Evolutionary conservation across 1,139 yeast genomes (phyloP).

Genomic region (Geotrichum candidum): DNA sequence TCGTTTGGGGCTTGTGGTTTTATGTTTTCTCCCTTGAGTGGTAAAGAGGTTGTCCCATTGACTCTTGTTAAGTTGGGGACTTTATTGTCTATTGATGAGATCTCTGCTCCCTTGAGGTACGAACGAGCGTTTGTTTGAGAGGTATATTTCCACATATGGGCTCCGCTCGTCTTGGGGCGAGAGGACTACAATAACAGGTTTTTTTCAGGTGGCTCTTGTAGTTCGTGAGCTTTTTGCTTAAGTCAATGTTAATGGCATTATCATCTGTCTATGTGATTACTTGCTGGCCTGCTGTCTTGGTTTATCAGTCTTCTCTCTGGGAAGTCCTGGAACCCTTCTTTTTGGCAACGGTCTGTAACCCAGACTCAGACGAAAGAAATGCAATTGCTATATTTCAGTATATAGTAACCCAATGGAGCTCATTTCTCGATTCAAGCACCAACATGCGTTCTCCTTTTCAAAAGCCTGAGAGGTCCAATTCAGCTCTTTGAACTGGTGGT

Average conservation of each 20-base stretch:
- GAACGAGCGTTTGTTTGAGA: background rate
- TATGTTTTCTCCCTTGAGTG: background rate
- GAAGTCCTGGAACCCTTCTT: slow-evolving; percentile 1
- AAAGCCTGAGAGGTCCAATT: slow-evolving; percentile 8
- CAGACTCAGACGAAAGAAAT: slow-evolving; percentile 16
- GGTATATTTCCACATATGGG: background rate
- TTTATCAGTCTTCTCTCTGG: background rate
- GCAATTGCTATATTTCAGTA: slow-evolving; percentile 15
- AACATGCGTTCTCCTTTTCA: slow-evolving; percentile 4
- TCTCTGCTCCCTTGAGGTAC: background rate
- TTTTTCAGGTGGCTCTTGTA: background rate
- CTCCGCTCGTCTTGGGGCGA: background rate
- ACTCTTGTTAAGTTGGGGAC: background rate
- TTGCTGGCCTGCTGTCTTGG: background rate
- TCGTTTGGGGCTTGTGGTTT: background rate
- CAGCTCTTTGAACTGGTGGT: background rate
- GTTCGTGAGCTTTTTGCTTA: background rate
- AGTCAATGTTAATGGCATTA: background rate
- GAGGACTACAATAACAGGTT: background rate
- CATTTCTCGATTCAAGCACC: slow-evolving; percentile 15
- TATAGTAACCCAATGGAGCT: slow-evolving; percentile 19
- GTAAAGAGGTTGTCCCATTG: background rate
- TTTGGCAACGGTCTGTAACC: slow-evolving; percentile 14
- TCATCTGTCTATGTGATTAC: background rate
- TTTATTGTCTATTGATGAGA: background rate